Evolutionary conservation across 495 filamentous ascomycete species (phyloP), one percentile per base, ranked within the genome.

Genomic region (Margaritispora aquatica): DNA sequence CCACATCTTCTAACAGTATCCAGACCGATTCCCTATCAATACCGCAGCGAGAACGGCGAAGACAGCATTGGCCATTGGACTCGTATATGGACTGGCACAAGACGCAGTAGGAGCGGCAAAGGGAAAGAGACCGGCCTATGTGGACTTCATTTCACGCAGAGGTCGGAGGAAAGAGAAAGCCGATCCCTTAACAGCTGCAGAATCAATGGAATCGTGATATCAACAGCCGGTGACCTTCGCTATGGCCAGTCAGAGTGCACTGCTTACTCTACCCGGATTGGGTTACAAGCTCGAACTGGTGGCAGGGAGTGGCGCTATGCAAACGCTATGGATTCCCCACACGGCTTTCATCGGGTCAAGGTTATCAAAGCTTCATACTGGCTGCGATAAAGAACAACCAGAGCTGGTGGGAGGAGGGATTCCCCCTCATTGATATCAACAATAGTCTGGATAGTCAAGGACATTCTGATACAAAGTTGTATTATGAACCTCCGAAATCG

Each of bases 41-140:
- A 93, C 90, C 59, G 86, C 91, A 23, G 92, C 91, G 41, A 84
- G 91, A 61, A 92, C 89, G 38, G 87, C 90, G 48, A 94, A 86
- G 72, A 80, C 84, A 52, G 92, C 90, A 1, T 71, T 96, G 50
- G 79, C 85, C 56, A 78, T 87, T 48, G 91, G 93, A n/a, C 61
- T 96, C 2, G 78, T 72, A 22, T 96, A 88, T 74, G 94, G 94
- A 36, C 74, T 96, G 29, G 63, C 83, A 47, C 92, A 98, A 72
- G 94, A 96, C 72, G 75, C 74, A 31, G 55, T 92, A 24, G 78
- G 76, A 49, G 73, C 80, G 29, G 29, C 29, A 34, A 34, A 34
- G 13, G 29, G 29, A 5, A 34, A 13, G 29, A 34, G 29, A 13
- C 29, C 29, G 29, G 29, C 5, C 29, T 34, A 34, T 34, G 29